Evolutionary conservation across 257 asterid genomes (phyloP).

Genomic region (Solanum rostratum): DNA sequence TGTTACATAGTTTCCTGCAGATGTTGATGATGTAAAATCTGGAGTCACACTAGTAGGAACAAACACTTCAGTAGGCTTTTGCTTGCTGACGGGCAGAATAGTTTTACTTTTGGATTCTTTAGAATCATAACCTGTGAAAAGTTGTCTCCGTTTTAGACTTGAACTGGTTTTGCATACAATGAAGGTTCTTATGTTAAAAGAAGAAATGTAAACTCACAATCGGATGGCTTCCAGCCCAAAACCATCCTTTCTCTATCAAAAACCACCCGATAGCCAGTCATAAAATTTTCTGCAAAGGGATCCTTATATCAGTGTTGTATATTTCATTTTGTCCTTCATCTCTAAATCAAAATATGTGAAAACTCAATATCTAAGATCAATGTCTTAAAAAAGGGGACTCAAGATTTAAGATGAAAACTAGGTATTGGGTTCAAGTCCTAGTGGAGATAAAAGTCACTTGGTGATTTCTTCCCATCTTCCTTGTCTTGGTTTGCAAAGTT

Average conservation of each 20-base stretch:
- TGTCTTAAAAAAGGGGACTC: no score
- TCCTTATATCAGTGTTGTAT: not conserved
- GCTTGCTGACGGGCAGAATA: slow-evolving; percentile 36
- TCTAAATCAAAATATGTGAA: not conserved
- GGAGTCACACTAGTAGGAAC: slow-evolving; percentile 42
- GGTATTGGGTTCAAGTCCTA: not conserved
- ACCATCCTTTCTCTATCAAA: slow-evolving; percentile 83
- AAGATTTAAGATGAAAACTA: not conserved
- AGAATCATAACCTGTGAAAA: slow-evolving; percentile 17
- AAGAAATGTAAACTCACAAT: slow-evolving; percentile 43
- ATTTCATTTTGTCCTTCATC: not conserved
- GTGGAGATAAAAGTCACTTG: not conserved
- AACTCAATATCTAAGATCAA: not conserved
- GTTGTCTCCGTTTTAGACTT: not conserved
- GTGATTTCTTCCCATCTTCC: not conserved
- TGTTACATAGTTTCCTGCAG: slow-evolving; percentile 27
- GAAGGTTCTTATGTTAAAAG: not conserved
- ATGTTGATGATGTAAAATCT: slow-evolving; percentile 13
- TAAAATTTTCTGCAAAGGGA: slow-evolving; percentile 61
- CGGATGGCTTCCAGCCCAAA: slow-evolving; percentile 74
- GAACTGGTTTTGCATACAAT: not conserved
- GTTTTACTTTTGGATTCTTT: slow-evolving; percentile 13
- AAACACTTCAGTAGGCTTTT: slow-evolving; percentile 36
- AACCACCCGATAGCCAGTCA: slow-evolving; percentile 72
- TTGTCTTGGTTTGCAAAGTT: not conserved